These are phyloP conservation scores for Lasiosphaeria ovina DNA, from an alignment of 495 filamentous ascomycete species.

Conservation along the genomic window DNA sequence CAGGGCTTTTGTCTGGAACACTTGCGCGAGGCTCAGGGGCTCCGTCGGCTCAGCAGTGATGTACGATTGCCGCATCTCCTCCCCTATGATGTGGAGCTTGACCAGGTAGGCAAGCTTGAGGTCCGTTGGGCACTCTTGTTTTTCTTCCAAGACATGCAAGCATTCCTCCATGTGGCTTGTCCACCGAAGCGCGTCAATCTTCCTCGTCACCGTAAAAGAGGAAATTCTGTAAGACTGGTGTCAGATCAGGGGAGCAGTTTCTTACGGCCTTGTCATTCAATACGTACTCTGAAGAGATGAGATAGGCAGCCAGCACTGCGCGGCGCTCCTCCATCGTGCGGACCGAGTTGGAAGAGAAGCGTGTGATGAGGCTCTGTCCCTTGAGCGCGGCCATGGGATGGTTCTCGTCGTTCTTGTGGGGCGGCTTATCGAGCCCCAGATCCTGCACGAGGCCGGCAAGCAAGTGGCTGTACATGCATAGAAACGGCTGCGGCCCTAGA, in stretches of 20 bases:
- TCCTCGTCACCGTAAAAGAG: constrained; percentile 35
- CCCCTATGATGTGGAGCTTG: constrained; percentile 41
- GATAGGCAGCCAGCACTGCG: constrained; percentile 48
- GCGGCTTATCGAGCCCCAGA: constrained; percentile 49
- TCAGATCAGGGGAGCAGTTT: background rate
- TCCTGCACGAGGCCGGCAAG: constrained; percentile 51
- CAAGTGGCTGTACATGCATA: constrained; percentile 37
- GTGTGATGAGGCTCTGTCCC: constrained; percentile 5
- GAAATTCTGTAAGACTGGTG: constrained; percentile 31
- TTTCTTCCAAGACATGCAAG: constrained; percentile 39
- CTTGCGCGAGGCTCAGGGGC: background rate
- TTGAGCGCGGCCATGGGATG: background rate
- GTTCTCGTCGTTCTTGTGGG: constrained; percentile 13
- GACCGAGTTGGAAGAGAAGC: background rate
- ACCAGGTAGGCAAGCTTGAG: constrained; percentile 44
- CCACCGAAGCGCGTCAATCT: constrained; percentile 50
- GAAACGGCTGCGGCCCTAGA: constrained; percentile 3
- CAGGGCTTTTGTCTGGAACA: constrained; percentile 10
- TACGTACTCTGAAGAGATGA: constrained; percentile 48
- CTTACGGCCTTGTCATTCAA: background rate
- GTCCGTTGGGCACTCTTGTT: constrained; percentile 44
- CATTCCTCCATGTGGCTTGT: constrained; percentile 50
- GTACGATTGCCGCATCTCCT: background rate
- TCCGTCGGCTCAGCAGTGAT: background rate
- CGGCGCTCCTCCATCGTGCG: constrained; percentile 53